These are phyloP conservation scores for Cordia subcordata DNA, from an alignment of 257 asterid species.

Conservation along the genomic window DNA sequence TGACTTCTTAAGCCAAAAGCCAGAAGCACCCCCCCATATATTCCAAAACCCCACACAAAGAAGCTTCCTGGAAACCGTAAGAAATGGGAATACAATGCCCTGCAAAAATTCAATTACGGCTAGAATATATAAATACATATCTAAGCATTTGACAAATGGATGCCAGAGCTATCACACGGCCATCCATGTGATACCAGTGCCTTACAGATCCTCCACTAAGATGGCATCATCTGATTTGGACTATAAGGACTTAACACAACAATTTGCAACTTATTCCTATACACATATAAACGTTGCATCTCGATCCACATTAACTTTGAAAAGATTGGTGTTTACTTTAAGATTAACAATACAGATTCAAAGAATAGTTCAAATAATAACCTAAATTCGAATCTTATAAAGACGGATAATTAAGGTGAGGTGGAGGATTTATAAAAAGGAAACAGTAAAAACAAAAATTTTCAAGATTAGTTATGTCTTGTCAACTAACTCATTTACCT, in stretches of 20 bases:
- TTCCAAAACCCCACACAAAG: neutral
- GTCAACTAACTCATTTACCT: too few species aligned
- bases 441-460: too few species aligned
- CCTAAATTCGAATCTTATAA: too few species aligned
- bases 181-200: neutral
- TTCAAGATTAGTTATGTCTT: too few species aligned
- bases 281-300: too few species aligned
- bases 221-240: neutral
- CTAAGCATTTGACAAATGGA: neutral
- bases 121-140: neutral
- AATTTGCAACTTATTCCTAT: too few species aligned
- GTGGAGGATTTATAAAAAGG: too few species aligned
- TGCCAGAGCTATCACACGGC: neutral
- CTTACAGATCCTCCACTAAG: neutral
- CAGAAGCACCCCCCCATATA: neutral
- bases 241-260: neutral
- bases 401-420: too few species aligned
- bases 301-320: too few species aligned
- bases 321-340: too few species aligned
- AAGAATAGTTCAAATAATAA: too few species aligned
- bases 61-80: constrained; percentile 14
- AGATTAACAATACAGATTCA: too few species aligned
- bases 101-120: neutral
- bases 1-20: constrained; percentile 3
- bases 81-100: neutral